Conservation (phyloP, 495 filamentous ascomycete genomes). For the Durotheca rogersii region DNA sequence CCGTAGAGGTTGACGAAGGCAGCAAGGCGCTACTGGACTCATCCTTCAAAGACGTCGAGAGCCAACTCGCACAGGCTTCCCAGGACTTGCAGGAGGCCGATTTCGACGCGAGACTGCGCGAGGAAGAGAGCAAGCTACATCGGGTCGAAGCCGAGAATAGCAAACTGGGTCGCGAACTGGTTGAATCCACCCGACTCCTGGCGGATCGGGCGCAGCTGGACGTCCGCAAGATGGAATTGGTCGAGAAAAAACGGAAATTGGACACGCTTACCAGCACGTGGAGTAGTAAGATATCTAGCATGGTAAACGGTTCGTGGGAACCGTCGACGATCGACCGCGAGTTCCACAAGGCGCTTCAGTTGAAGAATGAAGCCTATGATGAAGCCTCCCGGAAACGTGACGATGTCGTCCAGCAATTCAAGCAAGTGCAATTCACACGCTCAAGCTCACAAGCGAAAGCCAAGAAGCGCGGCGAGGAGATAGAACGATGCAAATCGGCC, state of each 20-base stretch:
- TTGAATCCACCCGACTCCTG: slow-evolving; percentile 75
- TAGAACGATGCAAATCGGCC: slow-evolving; percentile 54
- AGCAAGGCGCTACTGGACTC: slow-evolving; percentile 71
- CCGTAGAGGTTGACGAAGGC: slow-evolving; percentile 80
- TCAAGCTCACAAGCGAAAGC: slow-evolving; percentile 60
- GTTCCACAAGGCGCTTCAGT: slow-evolving; percentile 65
- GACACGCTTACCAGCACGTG: slow-evolving; percentile 76
- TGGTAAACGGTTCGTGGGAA: slow-evolving; percentile 66
- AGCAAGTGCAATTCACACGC: slow-evolving; percentile 77
- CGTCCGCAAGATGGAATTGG: slow-evolving; percentile 71
- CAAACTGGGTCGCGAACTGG: slow-evolving; percentile 69
- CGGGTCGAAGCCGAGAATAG: slow-evolving; percentile 67
- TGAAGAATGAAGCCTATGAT: slow-evolving; percentile 50
- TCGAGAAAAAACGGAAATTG: slow-evolving; percentile 67
- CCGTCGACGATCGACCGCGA: slow-evolving; percentile 67
- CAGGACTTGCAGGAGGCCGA: slow-evolving; percentile 58
- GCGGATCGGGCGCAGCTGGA: slow-evolving; percentile 77
- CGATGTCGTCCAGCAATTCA: slow-evolving; percentile 65
- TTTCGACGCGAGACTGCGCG: slow-evolving; percentile 68
- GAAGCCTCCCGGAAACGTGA: slow-evolving; percentile 71
- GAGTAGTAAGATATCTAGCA: slow-evolving; percentile 61
- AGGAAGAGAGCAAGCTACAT: slow-evolving; percentile 61
- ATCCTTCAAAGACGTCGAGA: slow-evolving; percentile 66
- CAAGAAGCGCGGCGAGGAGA: slow-evolving; percentile 63
- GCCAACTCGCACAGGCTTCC: slow-evolving; percentile 61